These are phyloP conservation scores for Sclerotinia glacialis DNA, from an alignment of 2,329 filamentous ascomycete species.

Conservation along the genomic window DNA sequence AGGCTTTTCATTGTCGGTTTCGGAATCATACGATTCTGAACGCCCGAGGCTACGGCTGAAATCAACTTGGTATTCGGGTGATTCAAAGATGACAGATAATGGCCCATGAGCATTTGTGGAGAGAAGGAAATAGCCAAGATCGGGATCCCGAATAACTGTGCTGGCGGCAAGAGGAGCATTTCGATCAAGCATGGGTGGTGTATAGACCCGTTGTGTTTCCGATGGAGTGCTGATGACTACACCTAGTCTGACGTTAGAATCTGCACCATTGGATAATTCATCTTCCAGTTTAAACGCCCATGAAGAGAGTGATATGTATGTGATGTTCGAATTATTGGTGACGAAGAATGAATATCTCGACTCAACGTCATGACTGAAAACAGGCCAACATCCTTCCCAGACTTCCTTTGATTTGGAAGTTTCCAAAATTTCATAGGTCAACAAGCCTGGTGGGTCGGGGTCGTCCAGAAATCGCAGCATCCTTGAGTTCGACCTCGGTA, in stretches of 20 bases:
- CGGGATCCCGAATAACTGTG: constrained; percentile 56
- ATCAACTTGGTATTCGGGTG: constrained; percentile 52
- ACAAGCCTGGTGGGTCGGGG: constrained; percentile 48
- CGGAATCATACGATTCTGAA: constrained; percentile 45
- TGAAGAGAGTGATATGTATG: constrained; percentile 56
- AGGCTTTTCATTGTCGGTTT: constrained; percentile 43
- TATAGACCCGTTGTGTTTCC: constrained; percentile 54
- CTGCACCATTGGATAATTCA: constrained; percentile 55
- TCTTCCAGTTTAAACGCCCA: constrained; percentile 64
- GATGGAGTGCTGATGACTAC: constrained; percentile 6
- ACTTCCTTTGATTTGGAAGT: constrained; percentile 55
- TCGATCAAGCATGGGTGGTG: constrained; percentile 48
- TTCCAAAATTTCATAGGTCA: constrained; percentile 63
- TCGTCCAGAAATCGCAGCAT: constrained; percentile 42
- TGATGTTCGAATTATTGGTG: constrained; percentile 59
- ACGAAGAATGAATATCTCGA: constrained; percentile 63
- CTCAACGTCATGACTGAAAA: constrained; percentile 59
- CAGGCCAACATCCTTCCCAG: constrained; percentile 57
- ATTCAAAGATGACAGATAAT: constrained; percentile 58
- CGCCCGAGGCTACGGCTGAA: constrained; percentile 44
- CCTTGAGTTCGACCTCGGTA: constrained; percentile 54
- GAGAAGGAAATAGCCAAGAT: constrained; percentile 62
- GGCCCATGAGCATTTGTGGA: constrained; percentile 58
- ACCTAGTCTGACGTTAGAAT: constrained; percentile 40
- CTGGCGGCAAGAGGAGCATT: constrained; percentile 52